Evolutionary conservation across 1,139 yeast genomes (phyloP), one percentile per base, ranked within the genome.

Genomic region (Yamadazyma taylorii): DNA sequence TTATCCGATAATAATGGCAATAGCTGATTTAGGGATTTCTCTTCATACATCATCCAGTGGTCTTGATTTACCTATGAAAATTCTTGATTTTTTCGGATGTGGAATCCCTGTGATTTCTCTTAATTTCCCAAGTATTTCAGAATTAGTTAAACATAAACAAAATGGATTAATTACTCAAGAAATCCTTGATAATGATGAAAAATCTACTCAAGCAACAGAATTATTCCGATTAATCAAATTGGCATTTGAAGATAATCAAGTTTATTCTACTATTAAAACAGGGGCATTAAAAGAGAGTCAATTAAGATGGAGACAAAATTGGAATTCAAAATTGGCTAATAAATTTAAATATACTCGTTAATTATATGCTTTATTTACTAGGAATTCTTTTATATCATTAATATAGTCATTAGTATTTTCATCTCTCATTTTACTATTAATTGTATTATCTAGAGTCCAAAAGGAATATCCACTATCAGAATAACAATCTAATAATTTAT

Each of bases 11-110:
- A 63, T 92, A 2, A 58, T 94, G 25, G 82, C 84, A 3, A 63
- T 79, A 6, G 95, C 96, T 4, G 97, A 92, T 55, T 55, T 90
- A 24, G 97, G 97, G 4, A 74, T 94, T 1, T 92, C 97, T 0
- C 66, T 94, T 41, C 99, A 94, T 59, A 78, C 84, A 4, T 89
- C 97, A 0, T 85, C 95, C 26, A 85, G 95, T 38, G 98, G 99
- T 0, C 72, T 87, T 42, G 99, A 94, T 55, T 69, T 94, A 41
- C 99, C 99, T 0, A 94, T 94, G 99, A 94, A 94, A 59, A 86
- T 92, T 29, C 84, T 92, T 7, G 99, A 92, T 55, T 82, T 92
- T 75, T 90, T 90, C 68, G 98, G 98, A 0, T 87, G 95, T 46
- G 98, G 98, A 0, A 68, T 92, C 6, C 99, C 98, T 1, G 97